These are phyloP conservation scores for Verticillium alfalfae DNA, from an alignment of 2,329 filamentous ascomycete genomes.

Conservation along the genomic window DNA sequence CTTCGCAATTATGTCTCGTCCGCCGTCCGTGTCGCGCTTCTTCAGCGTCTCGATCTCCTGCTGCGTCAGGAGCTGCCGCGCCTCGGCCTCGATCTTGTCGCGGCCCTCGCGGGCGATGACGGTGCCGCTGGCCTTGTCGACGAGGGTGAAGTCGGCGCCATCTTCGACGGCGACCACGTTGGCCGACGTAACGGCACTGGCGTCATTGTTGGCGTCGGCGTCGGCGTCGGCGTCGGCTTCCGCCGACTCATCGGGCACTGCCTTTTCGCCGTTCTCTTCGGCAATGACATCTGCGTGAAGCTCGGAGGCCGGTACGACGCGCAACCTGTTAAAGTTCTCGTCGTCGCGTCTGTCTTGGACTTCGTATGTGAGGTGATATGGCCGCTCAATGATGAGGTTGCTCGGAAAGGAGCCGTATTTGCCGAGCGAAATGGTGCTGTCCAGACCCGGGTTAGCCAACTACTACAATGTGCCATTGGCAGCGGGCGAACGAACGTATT, in stretches of 20 bases:
- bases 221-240: slow-evolving; percentile 27
- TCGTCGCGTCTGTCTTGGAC: slow-evolving; percentile 65
- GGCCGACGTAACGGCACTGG: slow-evolving; percentile 31
- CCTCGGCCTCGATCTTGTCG: slow-evolving; percentile 54
- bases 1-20: slow-evolving; percentile 87
- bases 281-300: slow-evolving; percentile 74
- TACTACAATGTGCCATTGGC: not conserved
- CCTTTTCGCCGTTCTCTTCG: slow-evolving; percentile 28
- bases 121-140: slow-evolving; percentile 33
- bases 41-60: slow-evolving; percentile 72
- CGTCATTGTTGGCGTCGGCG: slow-evolving; percentile 25
- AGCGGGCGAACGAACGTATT: slow-evolving; percentile 45
- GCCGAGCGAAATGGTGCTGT: slow-evolving; percentile 77
- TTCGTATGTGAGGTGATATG: slow-evolving; percentile 89
- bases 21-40: slow-evolving; percentile 70
- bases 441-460: not conserved
- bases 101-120: slow-evolving; percentile 50
- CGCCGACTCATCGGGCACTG: slow-evolving; percentile 27
- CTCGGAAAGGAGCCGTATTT: slow-evolving; percentile 91
- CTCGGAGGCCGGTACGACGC: slow-evolving; percentile 74
- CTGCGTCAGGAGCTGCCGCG: slow-evolving; percentile 71
- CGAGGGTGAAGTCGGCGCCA: slow-evolving; percentile 35
- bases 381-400: slow-evolving; percentile 85
- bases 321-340: slow-evolving; percentile 62
- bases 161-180: slow-evolving; percentile 28